phyloP scores from a whole-genome alignment of 495 filamentous ascomycete genomes.

The Podospora conica region DNA sequence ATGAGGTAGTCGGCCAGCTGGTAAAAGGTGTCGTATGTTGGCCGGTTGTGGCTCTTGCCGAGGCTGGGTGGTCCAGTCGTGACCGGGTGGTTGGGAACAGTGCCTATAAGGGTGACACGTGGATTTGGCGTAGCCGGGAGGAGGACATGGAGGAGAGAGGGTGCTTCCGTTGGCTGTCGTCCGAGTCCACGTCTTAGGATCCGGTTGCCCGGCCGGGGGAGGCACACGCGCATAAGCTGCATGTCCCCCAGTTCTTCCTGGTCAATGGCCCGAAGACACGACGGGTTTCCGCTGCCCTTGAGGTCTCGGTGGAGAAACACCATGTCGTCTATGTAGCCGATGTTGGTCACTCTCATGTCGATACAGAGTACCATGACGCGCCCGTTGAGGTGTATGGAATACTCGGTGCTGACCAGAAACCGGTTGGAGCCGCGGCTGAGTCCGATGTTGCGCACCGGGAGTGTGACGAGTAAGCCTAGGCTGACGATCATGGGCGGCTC shows the following conservation, averaged over 20 bases:
- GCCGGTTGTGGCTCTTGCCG: neutral
- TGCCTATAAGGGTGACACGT: neutral
- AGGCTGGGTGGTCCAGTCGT: neutral
- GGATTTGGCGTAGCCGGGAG: neutral
- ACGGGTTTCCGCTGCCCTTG: neutral
- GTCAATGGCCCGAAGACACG: neutral
- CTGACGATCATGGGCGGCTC: neutral
- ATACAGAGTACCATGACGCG: neutral
- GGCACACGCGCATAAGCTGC: neutral
- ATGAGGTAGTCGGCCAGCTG: neutral
- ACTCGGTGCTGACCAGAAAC: neutral
- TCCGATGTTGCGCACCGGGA: neutral
- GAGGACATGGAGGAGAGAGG: neutral
- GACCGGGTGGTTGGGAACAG: neutral
- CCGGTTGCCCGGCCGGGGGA: neutral
- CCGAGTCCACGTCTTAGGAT: neutral
- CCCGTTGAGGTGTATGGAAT: neutral
- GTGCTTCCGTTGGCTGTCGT: neutral
- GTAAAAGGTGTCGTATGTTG: neutral
- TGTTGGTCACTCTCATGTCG: neutral
- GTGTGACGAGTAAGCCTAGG: neutral
- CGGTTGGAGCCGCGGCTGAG: neutral
- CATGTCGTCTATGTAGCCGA: neutral
- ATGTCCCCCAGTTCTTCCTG: neutral
- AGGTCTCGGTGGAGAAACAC: neutral